Evolutionary conservation across 169 alveolate genomes (phyloP), one percentile per base, ranked within the genome.

Genomic region (Neospora caninum): DNA sequence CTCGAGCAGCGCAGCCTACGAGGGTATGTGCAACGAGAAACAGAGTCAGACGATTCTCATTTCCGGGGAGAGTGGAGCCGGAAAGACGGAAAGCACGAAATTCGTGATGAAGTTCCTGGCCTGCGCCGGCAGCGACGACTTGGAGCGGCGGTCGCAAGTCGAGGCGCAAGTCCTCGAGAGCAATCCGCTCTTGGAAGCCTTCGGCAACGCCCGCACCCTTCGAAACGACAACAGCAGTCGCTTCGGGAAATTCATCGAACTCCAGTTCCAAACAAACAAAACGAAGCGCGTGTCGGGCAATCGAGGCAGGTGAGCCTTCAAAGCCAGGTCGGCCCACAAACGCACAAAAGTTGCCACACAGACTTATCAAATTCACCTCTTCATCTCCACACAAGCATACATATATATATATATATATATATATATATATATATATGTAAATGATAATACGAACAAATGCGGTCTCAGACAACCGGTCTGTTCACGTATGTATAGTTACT

Each of bases 71-170:
- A 97, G 99, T 22, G 99, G 99, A 82, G 99, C 99, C 78, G 99
- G 99, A 31, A 99, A 99, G 95, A 99, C 99, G 25, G 99, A 99
- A 96, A 98, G 99, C 82, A 99, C 99, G 22, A 99, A 99, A 95
- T 98, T 98, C 83, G 99, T 99, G 41, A 97, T 99, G 98, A 98
- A 98, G 83, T 99, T 98, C 96, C 96, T 99, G 92, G 99, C 99
- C 25, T 91, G 95, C 78, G 98, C 98, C 25, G 99, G 99, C 34
- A 70, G 82, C 42, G 89, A 18, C 53, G 80, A 38, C 82, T 22
- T 16, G 54, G 34, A 29, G 49, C 49, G n/a, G 41, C 31, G 91
- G 49, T 95, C 97, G 42, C 94, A 94, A 69, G 97, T 97, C 43
- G 99, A 98, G 96, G 94, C 95, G 67, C 98, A 99, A 94, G 99